Conservation (phyloP, 2,329 filamentous ascomycete species). For the Cadophora gregata region DNA sequence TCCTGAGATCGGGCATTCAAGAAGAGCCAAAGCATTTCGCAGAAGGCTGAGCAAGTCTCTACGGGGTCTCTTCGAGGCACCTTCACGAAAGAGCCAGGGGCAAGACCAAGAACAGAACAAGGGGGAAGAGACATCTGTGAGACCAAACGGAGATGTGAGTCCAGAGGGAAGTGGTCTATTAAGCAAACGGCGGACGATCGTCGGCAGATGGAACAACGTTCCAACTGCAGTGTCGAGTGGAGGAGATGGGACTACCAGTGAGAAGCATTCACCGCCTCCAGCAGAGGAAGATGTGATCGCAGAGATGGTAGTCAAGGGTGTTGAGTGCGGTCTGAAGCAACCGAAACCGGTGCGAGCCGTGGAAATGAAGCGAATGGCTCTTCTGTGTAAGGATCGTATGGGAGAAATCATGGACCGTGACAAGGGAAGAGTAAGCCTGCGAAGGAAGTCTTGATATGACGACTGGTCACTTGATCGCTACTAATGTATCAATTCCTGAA, state of each 20-base stretch:
- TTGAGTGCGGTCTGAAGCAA: constrained; percentile 39
- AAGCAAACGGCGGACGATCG: constrained; percentile 20
- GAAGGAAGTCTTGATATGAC: constrained; percentile 19
- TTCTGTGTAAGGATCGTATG: constrained; percentile 39
- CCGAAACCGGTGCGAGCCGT: constrained; percentile 40
- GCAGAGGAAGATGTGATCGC: constrained; percentile 15
- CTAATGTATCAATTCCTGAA: constrained; percentile 17
- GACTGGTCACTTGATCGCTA: not conserved
- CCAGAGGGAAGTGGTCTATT: constrained; percentile 9
- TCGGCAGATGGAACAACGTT: constrained; percentile 27
- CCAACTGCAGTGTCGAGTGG: constrained; percentile 9
- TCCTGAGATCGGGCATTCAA: not conserved
- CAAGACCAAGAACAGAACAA: constrained; percentile 6
- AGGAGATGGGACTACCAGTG: constrained; percentile 22
- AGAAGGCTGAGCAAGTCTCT: constrained; percentile 30
- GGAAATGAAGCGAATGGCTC: constrained; percentile 42
- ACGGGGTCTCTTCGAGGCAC: constrained; percentile 32
- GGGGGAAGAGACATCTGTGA: not conserved
- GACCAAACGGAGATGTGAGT: not conserved
- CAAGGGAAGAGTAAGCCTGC: constrained; percentile 20
- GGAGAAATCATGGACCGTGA: constrained; percentile 29
- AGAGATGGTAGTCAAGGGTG: constrained; percentile 41
- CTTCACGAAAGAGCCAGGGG: constrained; percentile 23
- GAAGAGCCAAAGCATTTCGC: constrained; percentile 24
- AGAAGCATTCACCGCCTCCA: constrained; percentile 17